Percentiles rank a stretch among this genome's conserved stretches.
These are phyloP conservation scores for Neurospora sp. DNA, from an alignment of 495 filamentous ascomycete genomes.

Conservation along the genomic window DNA sequence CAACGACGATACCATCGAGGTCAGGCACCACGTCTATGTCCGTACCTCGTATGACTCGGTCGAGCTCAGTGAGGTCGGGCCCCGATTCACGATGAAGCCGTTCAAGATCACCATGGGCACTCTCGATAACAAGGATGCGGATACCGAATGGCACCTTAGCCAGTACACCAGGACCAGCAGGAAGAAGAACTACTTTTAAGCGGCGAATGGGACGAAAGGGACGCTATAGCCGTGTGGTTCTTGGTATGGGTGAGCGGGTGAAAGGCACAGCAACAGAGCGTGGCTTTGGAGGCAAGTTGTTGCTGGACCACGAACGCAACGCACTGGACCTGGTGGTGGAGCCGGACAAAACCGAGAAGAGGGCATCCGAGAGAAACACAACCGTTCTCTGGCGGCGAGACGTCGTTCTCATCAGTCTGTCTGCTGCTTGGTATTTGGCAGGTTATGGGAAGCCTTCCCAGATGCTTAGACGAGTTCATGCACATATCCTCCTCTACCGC, in stretches of 20 bases:
- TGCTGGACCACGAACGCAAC: constrained; percentile 63
- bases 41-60: constrained; percentile 79
- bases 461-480: constrained; percentile 85
- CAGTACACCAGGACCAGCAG: constrained; percentile 86
- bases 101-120: constrained; percentile 95
- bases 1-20: constrained; percentile 85
- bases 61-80: constrained; percentile 89
- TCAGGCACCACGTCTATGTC: constrained; percentile 42
- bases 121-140: constrained; percentile 89
- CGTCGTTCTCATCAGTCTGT: constrained; percentile 93
- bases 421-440: constrained; percentile 87
- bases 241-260: not conserved
- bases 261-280: constrained; percentile 24
- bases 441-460: constrained; percentile 81
- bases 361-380: constrained; percentile 59
- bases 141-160: constrained; percentile 88
- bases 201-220: not conserved
- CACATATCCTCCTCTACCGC: not conserved
- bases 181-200: constrained; percentile 88
- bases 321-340: constrained; percentile 67
- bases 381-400: constrained; percentile 93
- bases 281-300: constrained; percentile 74
- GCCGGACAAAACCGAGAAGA: constrained; percentile 63
- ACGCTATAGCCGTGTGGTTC: not conserved
- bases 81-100: constrained; percentile 89